Base-by-base conservation (phyloP, 352 stramenopile species). In the Lagenidium sp. region DNA sequence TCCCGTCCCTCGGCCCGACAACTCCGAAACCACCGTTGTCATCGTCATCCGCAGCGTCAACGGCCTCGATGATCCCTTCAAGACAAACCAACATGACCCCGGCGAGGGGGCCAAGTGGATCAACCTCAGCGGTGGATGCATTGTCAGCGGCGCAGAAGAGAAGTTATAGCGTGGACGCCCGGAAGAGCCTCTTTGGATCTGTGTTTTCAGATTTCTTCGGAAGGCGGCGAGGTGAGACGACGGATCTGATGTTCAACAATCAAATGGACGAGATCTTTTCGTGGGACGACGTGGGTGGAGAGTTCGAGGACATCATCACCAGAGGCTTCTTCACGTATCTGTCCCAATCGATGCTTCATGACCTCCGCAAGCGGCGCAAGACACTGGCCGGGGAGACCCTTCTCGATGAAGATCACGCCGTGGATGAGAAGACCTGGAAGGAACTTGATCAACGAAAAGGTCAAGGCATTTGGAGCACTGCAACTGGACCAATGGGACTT, bases 151-250 rank as follows among this genome's bases (percentile, higher is more conserved):
- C 45, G 2, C 44, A 44, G 24, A 49, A 68, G 20, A 55, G 71
- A 6, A 77, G 69, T 42, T 78, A 78, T 45, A 83, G 59, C 30
- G 64, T 83, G 22, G 70, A 87, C 41, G 55, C 60, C 7, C 66
- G 64, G 1, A 57, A 65, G 23, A 55, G 68, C 28, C 60, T 85
- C 16, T 77, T 88, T 39, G 64, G 63, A 7, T 68, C 65, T 1
- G 65, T 91, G 21, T 78, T 91, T 44, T 65, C 60, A 20, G 72
- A 91, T 47, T 57, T 85, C 19, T 88, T 91, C 61, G 70, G 78
- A 3, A 58, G 67, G 18, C 71, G 76, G 18, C 65, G 69, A 39
- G 59, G 61, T 0, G 68, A 87, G 21, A 81, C 70, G 1, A 57
- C 60, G 4, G 72, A 83, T 26, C 41, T 62, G 12, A 31, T 78